Evolutionary conservation across 2,329 filamentous ascomycete species (phyloP).

Genomic region (Didymella keratinophila): DNA sequence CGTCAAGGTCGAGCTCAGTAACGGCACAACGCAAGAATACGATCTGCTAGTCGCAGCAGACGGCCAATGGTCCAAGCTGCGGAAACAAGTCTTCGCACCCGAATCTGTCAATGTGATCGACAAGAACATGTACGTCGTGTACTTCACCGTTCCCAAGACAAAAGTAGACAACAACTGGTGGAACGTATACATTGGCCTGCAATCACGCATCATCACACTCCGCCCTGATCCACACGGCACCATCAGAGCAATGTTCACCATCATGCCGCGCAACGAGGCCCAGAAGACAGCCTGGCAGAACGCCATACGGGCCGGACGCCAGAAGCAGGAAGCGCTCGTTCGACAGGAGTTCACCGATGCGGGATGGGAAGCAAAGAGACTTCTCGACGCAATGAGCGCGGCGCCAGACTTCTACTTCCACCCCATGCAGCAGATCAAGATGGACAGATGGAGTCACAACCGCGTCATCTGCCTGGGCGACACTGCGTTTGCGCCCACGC

Average conservation of each 20-base stretch:
- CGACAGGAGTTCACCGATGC: conserved; percentile 42
- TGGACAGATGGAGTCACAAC: conserved; percentile 55
- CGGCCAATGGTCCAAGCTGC: conserved; percentile 60
- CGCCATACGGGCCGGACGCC: conserved; percentile 42
- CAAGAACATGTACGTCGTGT: conserved; percentile 44
- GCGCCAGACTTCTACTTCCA: conserved; percentile 59
- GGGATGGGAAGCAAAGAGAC: conserved; percentile 56
- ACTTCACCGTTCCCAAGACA: conserved; percentile 48
- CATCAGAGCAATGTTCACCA: conserved; percentile 48
- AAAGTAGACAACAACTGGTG: conserved; percentile 49
- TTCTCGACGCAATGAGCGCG: conserved; percentile 54
- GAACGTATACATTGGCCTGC: conserved; percentile 47
- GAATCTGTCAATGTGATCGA: conserved; percentile 28
- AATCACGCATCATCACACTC: conserved; percentile 39
- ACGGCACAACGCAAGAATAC: conserved; percentile 55
- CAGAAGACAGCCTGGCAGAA: conserved; percentile 29
- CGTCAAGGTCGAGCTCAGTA: conserved; percentile 54
- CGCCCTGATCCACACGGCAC: conserved; percentile 39
- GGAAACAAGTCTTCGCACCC: conserved; percentile 35
- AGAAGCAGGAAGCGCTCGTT: conserved; percentile 53
- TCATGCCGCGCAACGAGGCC: conserved; percentile 34
- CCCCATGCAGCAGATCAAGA: conserved; percentile 55
- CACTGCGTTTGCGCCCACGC: conserved; percentile 60
- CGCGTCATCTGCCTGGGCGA: conserved; percentile 64
- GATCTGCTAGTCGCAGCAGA: conserved; percentile 66